Evolutionary conservation across 495 filamentous ascomycete genomes (phyloP), one percentile per base, ranked within the genome.

Genomic region (Penicillium nucicola): DNA sequence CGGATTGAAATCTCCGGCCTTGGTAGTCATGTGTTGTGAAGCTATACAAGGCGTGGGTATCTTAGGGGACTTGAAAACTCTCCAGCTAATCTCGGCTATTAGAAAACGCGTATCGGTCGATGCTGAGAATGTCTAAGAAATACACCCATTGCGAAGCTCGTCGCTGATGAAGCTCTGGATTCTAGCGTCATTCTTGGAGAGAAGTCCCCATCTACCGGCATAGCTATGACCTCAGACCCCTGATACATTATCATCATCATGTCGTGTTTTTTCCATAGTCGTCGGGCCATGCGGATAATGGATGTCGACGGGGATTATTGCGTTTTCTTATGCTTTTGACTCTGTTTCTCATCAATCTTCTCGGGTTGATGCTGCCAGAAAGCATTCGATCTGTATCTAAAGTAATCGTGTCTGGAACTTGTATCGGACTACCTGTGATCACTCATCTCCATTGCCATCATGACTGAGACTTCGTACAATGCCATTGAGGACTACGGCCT

Each of bases 401-500:
- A 14, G 5, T 3, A n/a, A 8, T 6, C 10, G 22, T 31, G 23
- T 37, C 14, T 39, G 13, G 18, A 13, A 36, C 28, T 38, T 19
- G 20, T 12, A 38, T 28, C 32, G 20, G 23, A 36, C 9, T 22
- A 1, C 30, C 36, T 17, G 14, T 12, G 8, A 18, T 30, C 13
- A 8, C 12, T n/a, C 19, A 0, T 23, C 18, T 9, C 7, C 11
- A 9, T 42, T 33, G 19, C 7, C 46, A 53, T 12, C 42, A 66
- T 68, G 65, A 8, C 44, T 22, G 60, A 56, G n/a, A 19, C 45
- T 22, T 69, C 71, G 10, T 87, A 86, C 55, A 78, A 79, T 28
- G 79, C 85, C 44, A 86, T 89, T 50, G 86, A 88, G 58, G 77
- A 88, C 59, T 89, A 89, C 74, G 86, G 86, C 25, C 70, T 89